These are phyloP conservation scores for Penicillium sp. DNA, from an alignment of 2,329 filamentous ascomycete species.

Conservation along the genomic window DNA sequence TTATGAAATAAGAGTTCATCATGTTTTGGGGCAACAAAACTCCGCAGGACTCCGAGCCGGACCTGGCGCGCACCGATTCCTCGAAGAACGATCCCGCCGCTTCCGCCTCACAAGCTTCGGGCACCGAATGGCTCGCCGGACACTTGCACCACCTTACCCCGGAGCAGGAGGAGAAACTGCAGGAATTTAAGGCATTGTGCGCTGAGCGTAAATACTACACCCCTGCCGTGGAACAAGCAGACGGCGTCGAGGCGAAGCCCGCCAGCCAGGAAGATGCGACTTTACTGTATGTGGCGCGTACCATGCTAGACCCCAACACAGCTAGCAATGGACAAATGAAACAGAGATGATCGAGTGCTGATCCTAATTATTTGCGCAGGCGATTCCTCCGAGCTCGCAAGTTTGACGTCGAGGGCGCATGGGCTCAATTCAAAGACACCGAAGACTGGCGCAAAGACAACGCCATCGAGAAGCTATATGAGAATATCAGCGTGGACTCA, in stretches of 20 bases:
- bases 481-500: constrained; percentile 79
- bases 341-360: constrained; percentile 1
- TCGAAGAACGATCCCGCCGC: constrained; percentile 39
- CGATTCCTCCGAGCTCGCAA: constrained; percentile 83
- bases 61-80: constrained; percentile 29
- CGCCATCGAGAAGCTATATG: constrained; percentile 74
- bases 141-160: constrained; percentile 75
- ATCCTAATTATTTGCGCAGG: constrained; percentile 44
- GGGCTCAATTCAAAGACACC: constrained; percentile 80
- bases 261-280: constrained; percentile 51
- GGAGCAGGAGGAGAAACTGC: constrained; percentile 66
- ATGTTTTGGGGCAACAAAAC: constrained; percentile 36
- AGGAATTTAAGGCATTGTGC: constrained; percentile 69
- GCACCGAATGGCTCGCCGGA: constrained; percentile 52
- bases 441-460: constrained; percentile 84
- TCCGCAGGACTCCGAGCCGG: constrained; percentile 30
- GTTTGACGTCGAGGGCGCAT: constrained; percentile 75
- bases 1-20: constrained; percentile 3
- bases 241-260: constrained; percentile 31
- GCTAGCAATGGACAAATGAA: not conserved
- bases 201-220: constrained; percentile 60
- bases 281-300: constrained; percentile 43
- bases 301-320: not conserved
- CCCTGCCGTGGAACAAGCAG: constrained; percentile 26
- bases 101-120: constrained; percentile 38